Evolutionary conservation across 768 basidiomycete species (phyloP).

Genomic region (Exidia glandulosa): DNA sequence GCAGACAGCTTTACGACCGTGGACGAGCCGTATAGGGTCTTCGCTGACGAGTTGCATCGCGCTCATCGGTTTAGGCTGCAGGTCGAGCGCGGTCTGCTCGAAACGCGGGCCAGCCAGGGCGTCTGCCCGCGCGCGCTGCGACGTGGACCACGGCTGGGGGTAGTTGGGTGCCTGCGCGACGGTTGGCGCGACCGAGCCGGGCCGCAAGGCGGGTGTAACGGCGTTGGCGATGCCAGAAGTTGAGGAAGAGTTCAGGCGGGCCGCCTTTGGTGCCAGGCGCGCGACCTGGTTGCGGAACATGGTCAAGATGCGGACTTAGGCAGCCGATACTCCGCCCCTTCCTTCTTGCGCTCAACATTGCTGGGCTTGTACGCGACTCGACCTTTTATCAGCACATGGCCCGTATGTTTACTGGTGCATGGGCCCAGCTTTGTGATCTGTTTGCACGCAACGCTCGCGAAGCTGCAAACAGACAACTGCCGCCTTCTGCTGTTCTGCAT

Average conservation of each 20-base stretch:
- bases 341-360: too few relatives aligned
- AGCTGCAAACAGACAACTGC: too few relatives aligned
- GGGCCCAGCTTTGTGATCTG: too few relatives aligned
- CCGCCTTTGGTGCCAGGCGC: background rate
- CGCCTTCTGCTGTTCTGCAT: too few relatives aligned
- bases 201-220: background rate
- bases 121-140: constrained; percentile 59
- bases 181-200: constrained; percentile 17
- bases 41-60: constrained; percentile 84
- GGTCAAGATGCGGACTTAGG: background rate
- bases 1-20: constrained; percentile 79
- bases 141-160: constrained; percentile 74
- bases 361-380: too few relatives aligned
- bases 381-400: too few relatives aligned
- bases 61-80: constrained; percentile 82
- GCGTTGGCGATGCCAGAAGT: background rate
- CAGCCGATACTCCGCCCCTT: too few relatives aligned
- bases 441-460: too few relatives aligned
- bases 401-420: too few relatives aligned
- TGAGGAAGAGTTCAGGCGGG: background rate
- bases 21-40: constrained; percentile 74
- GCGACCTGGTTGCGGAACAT: background rate
- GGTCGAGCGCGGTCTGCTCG: constrained; percentile 79
- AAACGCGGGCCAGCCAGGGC: constrained; percentile 64
- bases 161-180: constrained; percentile 75